Conservation (phyloP, 129 eudicot species). For the Flaveria ramosissima region DNA sequence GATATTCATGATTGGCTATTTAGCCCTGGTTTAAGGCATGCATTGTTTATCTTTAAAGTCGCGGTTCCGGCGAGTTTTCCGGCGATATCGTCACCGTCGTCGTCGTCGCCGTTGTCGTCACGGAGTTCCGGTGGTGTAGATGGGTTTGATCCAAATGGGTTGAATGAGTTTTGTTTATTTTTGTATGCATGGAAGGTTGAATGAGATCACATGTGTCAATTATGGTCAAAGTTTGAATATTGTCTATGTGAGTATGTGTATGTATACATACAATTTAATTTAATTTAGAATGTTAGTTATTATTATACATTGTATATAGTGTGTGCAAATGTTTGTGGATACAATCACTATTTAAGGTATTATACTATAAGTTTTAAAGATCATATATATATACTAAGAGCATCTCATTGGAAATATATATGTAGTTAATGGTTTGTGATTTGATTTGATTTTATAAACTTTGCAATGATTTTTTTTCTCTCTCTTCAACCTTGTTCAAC, state of each 20-base stretch:
- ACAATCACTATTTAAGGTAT: not conserved
- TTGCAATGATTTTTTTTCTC: no score
- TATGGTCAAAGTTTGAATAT: not conserved
- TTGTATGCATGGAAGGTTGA: constrained; percentile 92
- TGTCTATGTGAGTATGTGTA: constrained; percentile 12
- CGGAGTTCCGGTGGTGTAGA: constrained; percentile 60
- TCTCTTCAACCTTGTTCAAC: no score
- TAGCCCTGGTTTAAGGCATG: constrained; percentile 83
- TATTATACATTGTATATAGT: not conserved
- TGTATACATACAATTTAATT: not conserved
- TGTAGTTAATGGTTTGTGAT: no score
- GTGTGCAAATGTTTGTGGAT: not conserved
- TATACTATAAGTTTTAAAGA: not conserved
- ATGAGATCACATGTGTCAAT: constrained; percentile 23
- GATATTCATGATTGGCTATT: constrained; percentile 96
- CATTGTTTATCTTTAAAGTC: constrained; percentile 85
- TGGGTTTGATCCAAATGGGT: constrained; percentile 45
- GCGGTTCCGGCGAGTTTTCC: constrained; percentile 34
- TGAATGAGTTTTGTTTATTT: constrained; percentile 75
- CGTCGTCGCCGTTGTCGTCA: constrained; percentile 43
- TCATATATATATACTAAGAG: no score
- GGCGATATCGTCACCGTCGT: constrained; percentile 42
- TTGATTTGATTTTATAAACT: no score
- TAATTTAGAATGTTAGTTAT: not conserved
- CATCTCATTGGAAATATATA: no score